phyloP scores from a whole-genome alignment of 169 alveolate genomes.

The Neospora caninum region DNA sequence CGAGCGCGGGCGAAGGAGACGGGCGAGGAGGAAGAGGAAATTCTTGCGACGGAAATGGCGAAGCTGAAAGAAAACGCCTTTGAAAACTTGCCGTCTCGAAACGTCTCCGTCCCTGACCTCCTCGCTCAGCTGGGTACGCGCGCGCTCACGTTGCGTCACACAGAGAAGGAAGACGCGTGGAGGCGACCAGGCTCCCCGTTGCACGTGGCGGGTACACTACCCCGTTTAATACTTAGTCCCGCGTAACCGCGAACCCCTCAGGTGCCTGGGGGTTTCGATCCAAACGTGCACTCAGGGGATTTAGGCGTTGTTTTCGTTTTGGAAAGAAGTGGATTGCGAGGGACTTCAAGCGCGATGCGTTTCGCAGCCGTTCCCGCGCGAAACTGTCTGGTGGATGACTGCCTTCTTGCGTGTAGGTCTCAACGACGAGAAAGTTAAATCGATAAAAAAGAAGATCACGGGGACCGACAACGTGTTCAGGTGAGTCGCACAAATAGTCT shows the following conservation, averaged over 20 bases:
- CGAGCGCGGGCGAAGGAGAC: neutral
- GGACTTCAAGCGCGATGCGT: too few species aligned
- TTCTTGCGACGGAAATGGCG: neutral
- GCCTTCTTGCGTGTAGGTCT: slow-evolving; percentile 73
- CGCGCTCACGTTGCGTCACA: too few species aligned
- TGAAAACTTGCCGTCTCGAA: slow-evolving; percentile 23
- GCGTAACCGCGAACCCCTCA: too few species aligned
- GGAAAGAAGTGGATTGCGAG: too few species aligned
- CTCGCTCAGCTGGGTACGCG: slow-evolving; percentile 61
- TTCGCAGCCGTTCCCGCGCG: too few species aligned
- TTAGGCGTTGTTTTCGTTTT: too few species aligned
- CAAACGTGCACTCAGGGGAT: too few species aligned
- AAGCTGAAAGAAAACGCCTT: slow-evolving; percentile 26
- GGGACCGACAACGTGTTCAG: slow-evolving; percentile 61
- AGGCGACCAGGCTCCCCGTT: too few species aligned
- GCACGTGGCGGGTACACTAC: too few species aligned
- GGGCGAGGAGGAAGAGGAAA: slow-evolving; percentile 7
- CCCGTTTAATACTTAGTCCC: too few species aligned
- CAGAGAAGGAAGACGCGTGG: too few species aligned
- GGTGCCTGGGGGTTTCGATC: too few species aligned
- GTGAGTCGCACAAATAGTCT: slow-evolving; percentile 17
- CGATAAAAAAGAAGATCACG: slow-evolving; percentile 74
- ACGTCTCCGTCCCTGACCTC: slow-evolving; percentile 73
- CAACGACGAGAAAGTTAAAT: slow-evolving; percentile 75
- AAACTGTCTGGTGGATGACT: neutral